Evolutionary conservation across 129 eudicot species (phyloP), one percentile per base, ranked within the genome.

Genomic region (Artemisia argyi): DNA sequence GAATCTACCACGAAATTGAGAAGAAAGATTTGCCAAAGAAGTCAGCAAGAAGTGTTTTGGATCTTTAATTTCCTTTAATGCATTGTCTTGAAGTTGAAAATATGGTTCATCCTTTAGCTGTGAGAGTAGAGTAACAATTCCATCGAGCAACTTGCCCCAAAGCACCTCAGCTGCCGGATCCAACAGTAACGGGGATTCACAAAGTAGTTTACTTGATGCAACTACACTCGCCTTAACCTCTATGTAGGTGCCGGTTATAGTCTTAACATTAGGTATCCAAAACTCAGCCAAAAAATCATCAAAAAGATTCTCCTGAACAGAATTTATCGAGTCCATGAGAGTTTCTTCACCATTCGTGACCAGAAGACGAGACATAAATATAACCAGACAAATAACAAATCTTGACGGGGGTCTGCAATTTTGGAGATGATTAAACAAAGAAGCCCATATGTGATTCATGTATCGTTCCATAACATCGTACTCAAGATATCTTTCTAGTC

Each of bases 81-180:
- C 91, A 57, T 88, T 96, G 83, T 90, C 90, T 66, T 88, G 85
- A 59, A 94, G 87, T 49, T 77, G 84, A 53, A 80, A 82, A 90
- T 8, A 93, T 84, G n/a, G 99, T 89, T 69, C 77, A 84, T 93
- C 87, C 75, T 89, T 96, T 2, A 97, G 97, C 74, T 82, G 73
- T 11, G 99, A 88, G 39, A 94, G 78, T 68, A 90, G 97, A 24
- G 97, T 90, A 46, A 94, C 91, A 77, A 94, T 77, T 68, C 91
- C 86, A 71, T 94, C 96, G 67, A 94, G 73, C 94, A 94, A 82
- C 73, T 78, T 90, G 28, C 96, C 96, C 96, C 97, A 88, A 8
- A 79, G 83, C 64, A 60, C 66, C 73, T 74, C 80, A 63, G 80
- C 89, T 26, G 82, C 79, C 28, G 94, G 85, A 80, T 90, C 88